These are phyloP conservation scores for Zymoseptoria crescenta DNA, from an alignment of 2,329 filamentous ascomycete species.

Conservation along the genomic window DNA sequence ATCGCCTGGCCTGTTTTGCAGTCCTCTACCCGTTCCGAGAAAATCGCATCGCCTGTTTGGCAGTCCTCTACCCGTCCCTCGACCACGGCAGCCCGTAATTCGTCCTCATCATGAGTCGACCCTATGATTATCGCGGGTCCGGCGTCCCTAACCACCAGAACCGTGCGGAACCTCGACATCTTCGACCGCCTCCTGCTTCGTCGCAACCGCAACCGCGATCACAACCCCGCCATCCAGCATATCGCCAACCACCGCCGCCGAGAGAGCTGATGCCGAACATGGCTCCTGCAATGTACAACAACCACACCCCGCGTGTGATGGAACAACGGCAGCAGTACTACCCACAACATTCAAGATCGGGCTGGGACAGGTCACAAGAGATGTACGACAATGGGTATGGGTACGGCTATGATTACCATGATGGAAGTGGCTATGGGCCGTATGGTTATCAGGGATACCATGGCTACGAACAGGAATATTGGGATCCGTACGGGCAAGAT, in stretches of 20 bases:
- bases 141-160: not conserved
- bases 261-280: not conserved
- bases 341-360: slow-evolving; percentile 1
- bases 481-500: slow-evolving; percentile 4
- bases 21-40: too few species aligned
- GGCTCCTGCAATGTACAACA: not conserved
- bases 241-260: not conserved
- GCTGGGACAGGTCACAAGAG: slow-evolving; percentile 14
- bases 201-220: not conserved
- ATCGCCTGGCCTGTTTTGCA: too few species aligned
- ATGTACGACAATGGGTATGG: slow-evolving; percentile 23
- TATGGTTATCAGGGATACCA: slow-evolving; percentile 23
- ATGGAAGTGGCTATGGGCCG: slow-evolving; percentile 62
- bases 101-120: not conserved
- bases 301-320: not conserved
- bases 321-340: slow-evolving; percentile 10
- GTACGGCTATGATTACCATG: slow-evolving; percentile 50
- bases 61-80: not conserved
- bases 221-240: not conserved
- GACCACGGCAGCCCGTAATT: not conserved
- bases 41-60: too few species aligned
- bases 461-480: not conserved
- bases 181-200: not conserved
- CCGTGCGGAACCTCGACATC: not conserved
- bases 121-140: not conserved